Conservation (phyloP, 768 basidiomycete species). For the Favolaschia claudopus region DNA sequence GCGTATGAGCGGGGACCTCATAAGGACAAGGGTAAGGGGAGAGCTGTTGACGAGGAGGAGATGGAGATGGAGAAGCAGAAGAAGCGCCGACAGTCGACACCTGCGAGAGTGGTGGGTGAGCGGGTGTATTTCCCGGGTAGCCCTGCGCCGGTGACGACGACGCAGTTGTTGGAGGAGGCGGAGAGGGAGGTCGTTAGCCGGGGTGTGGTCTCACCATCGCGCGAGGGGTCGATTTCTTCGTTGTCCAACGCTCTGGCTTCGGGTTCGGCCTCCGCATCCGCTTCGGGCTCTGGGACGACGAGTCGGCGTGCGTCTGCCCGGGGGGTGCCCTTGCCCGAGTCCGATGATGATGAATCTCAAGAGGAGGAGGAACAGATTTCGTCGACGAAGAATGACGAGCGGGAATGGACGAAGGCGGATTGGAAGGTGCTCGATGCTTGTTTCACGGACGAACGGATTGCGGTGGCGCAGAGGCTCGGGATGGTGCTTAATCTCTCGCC, state of each 20-base stretch:
- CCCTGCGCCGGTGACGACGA: constrained; percentile 56
- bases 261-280: neutral
- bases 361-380: constrained; percentile 18
- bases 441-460: constrained; percentile 74
- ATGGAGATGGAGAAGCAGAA: constrained; percentile 1
- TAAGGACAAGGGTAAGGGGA: neutral
- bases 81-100: constrained; percentile 34
- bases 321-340: neutral
- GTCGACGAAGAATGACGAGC: too few relatives aligned
- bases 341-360: neutral
- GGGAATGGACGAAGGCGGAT: constrained; percentile 74
- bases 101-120: constrained; percentile 57
- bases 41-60: neutral
- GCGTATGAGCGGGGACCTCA: too few relatives aligned
- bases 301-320: constrained; percentile 1
- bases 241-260: neutral
- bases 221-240: too few relatives aligned
- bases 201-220: neutral
- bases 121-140: constrained; percentile 62
- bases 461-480: constrained; percentile 44
- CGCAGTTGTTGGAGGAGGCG: constrained; percentile 64
- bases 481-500: constrained; percentile 13
- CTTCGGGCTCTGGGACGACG: neutral
- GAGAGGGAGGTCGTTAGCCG: constrained; percentile 54
- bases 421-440: constrained; percentile 85